A percentile compares a stretch with the other conserved stretches of the same genome.
phyloP scores from a whole-genome alignment of 805 yeast species.

The Metschnikowia kofuensis region DNA sequence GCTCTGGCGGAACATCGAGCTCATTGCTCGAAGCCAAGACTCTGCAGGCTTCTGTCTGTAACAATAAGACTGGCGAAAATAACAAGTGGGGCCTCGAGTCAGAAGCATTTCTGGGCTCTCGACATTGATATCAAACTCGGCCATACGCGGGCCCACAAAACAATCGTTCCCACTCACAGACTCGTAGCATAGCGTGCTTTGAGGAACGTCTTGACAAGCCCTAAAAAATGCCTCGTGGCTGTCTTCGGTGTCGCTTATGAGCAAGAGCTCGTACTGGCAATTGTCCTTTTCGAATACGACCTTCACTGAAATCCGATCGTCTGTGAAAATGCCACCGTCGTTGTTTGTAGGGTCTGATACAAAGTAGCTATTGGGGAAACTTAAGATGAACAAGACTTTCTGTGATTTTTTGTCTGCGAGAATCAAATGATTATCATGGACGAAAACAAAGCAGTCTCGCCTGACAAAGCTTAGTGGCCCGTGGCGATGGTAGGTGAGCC shows the following conservation, averaged over 20 bases:
- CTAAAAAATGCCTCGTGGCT: constrained; percentile 1
- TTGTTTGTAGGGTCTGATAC: constrained; percentile 2
- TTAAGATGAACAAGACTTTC: constrained; percentile 6
- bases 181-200: background rate
- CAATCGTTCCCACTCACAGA: constrained; percentile 7
- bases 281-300: constrained; percentile 5
- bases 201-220: constrained; percentile 4
- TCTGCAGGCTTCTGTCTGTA: background rate
- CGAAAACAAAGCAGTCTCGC: constrained; percentile 4
- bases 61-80: constrained; percentile 6
- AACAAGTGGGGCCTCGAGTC: constrained; percentile 3
- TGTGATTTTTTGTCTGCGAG: constrained; percentile 1
- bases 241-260: background rate
- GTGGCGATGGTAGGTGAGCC: constrained; percentile 5
- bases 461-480: constrained; percentile 2
- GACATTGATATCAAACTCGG: constrained; percentile 8
- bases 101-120: background rate
- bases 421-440: constrained; percentile 9
- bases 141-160: constrained; percentile 5
- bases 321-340: constrained; percentile 7
- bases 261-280: constrained; percentile 12
- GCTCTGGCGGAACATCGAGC: constrained; percentile 1
- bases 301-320: background rate
- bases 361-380: constrained; percentile 4
- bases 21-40: background rate